Evolutionary conservation across 352 stramenopile genomes (phyloP).

Genomic region (Phytophthora pluvialis): DNA sequence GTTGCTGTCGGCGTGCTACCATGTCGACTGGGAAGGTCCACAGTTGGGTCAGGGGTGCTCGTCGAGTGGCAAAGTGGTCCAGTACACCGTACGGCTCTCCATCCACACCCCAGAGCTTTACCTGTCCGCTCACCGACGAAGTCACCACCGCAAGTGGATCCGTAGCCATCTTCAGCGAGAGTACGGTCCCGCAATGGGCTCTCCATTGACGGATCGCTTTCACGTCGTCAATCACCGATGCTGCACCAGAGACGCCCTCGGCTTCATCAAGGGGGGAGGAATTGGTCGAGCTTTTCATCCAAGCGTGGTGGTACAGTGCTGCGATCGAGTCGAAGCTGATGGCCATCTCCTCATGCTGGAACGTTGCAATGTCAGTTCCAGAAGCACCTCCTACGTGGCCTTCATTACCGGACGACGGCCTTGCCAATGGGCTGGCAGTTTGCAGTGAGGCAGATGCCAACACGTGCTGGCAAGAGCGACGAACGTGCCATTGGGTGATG

Average conservation of each 20-base stretch:
- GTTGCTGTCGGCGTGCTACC: conserved; percentile 35
- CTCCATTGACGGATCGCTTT: conserved; percentile 40
- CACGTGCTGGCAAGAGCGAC: neutral
- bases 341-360: conserved; percentile 66
- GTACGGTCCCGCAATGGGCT: conserved; percentile 43
- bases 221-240: conserved; percentile 5
- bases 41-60: conserved; percentile 44
- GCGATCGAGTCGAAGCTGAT: conserved; percentile 60
- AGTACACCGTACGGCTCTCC: conserved; percentile 54
- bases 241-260: neutral
- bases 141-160: conserved; percentile 57
- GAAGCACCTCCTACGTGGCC: conserved; percentile 2
- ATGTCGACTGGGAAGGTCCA: conserved; percentile 75
- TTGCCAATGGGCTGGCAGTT: conserved; percentile 11
- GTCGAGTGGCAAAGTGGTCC: conserved; percentile 72
- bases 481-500: conserved; percentile 49
- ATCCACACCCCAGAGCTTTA: conserved; percentile 64
- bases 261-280: neutral
- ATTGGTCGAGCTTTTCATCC: conserved; percentile 10
- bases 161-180: conserved; percentile 46
- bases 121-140: conserved; percentile 54
- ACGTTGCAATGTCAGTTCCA: conserved; percentile 27
- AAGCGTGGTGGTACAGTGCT: conserved; percentile 52
- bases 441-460: conserved; percentile 5
- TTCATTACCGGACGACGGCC: conserved; percentile 17